Conservation (phyloP, 441 rosid species). For the Syzygium syzygioides region DNA sequence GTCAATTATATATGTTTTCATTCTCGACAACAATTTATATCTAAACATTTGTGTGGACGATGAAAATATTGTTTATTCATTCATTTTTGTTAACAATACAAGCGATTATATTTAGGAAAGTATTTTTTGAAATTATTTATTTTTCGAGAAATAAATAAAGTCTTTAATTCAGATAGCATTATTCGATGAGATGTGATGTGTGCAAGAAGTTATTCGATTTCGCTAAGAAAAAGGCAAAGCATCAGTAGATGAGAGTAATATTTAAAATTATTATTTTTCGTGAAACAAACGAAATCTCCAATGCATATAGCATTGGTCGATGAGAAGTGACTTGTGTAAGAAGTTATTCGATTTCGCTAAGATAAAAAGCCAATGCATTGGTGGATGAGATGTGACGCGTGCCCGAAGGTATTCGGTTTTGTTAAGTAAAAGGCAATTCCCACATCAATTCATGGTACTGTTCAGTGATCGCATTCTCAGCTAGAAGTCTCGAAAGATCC, state of each 20-base stretch:
- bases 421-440: neutral
- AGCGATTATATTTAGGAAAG: neutral
- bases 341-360: too few relatives aligned
- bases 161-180: neutral
- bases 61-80: neutral
- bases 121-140: neutral
- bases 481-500: neutral
- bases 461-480: neutral
- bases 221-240: neutral
- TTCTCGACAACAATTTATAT: neutral
- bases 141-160: too few relatives aligned
- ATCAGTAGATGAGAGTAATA: too few relatives aligned
- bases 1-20: neutral
- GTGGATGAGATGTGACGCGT: too few relatives aligned
- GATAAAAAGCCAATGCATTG: too few relatives aligned
- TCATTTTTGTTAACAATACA: neutral
- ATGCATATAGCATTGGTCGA: too few relatives aligned
- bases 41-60: neutral
- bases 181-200: neutral
- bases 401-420: too few relatives aligned
- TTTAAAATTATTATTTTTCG: too few relatives aligned
- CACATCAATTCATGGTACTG: neutral
- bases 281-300: too few relatives aligned
- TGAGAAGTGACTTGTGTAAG: too few relatives aligned
- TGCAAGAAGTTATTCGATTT: neutral